A percentile compares a stretch with the other conserved stretches of the same genome.
Evolutionary conservation across 441 rosid genomes (phyloP).

Genomic region (Pelargonium cotyledonis): DNA sequence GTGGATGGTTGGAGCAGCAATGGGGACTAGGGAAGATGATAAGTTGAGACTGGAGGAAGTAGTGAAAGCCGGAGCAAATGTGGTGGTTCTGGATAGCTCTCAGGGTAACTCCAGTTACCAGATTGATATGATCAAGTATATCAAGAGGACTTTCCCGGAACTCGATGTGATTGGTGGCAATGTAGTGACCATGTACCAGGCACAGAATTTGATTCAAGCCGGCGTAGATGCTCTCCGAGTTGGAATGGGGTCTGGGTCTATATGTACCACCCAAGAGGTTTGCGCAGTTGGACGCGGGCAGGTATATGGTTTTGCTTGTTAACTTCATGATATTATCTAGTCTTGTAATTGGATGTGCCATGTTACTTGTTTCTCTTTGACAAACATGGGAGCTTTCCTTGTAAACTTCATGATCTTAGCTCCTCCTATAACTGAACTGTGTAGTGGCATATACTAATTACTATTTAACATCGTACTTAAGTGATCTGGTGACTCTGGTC

Average conservation of each 20-base stretch:
- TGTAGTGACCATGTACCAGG: conserved; percentile 81
- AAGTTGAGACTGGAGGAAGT: conserved; percentile 74
- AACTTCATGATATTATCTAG: neutral
- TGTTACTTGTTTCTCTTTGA: neutral
- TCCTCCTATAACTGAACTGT: too few species aligned
- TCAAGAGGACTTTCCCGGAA: conserved; percentile 54
- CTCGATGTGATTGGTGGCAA: conserved; percentile 88
- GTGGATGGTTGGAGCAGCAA: conserved; percentile 90
- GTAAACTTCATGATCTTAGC: too few species aligned
- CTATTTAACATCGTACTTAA: too few species aligned
- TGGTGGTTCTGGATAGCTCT: conserved; percentile 79
- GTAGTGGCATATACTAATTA: too few species aligned
- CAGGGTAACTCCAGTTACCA: conserved; percentile 88
- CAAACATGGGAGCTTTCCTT: neutral
- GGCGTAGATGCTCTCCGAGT: conserved; percentile 86
- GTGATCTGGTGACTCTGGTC: too few species aligned
- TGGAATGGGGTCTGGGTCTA: conserved; percentile 95
- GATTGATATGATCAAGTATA: conserved; percentile 73
- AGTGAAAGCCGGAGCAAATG: conserved; percentile 78
- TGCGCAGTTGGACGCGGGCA: conserved; percentile 95
- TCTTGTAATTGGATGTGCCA: neutral
- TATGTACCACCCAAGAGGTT: conserved; percentile 94
- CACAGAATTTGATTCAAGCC: conserved; percentile 71
- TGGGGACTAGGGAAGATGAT: conserved; percentile 75
- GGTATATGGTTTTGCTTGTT: conserved; percentile 33